Conservation (phyloP, 345 rosid genomes). For the Geranium rotundifolium region DNA sequence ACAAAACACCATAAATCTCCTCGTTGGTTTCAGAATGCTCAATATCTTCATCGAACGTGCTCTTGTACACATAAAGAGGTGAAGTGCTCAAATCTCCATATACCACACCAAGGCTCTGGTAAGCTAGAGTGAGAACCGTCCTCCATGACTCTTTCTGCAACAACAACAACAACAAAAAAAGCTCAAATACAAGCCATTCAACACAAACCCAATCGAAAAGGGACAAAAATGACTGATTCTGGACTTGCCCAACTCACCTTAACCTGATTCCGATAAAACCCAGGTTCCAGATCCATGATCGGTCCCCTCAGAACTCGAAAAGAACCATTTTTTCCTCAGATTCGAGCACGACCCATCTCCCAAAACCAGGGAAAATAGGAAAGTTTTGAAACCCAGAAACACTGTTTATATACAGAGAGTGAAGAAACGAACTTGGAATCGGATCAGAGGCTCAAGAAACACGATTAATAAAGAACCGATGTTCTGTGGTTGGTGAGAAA, state of each 20-base stretch:
- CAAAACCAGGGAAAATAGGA: neutral
- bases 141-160: conserved; percentile 69
- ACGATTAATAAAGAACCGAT: no score
- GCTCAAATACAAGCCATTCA: no score
- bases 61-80: conserved; percentile 59
- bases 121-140: no score
- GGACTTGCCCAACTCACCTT: conserved; percentile 35
- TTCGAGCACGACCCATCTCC: conserved; percentile 18
- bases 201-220: neutral
- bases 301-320: conserved; percentile 14
- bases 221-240: neutral
- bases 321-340: conserved; percentile 22
- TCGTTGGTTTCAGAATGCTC: conserved; percentile 57
- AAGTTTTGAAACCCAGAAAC: no score
- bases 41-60: conserved; percentile 66
- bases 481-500: neutral
- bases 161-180: conserved; percentile 5
- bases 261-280: conserved; percentile 23
- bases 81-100: conserved; percentile 79
- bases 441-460: no score
- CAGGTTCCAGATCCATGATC: conserved; percentile 60
- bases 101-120: no score
- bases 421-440: neutral
- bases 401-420: no score
- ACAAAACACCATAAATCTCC: conserved; percentile 69